These are phyloP conservation scores for Rhazya stricta DNA, from an alignment of 257 asterid species.

Conservation along the genomic window DNA sequence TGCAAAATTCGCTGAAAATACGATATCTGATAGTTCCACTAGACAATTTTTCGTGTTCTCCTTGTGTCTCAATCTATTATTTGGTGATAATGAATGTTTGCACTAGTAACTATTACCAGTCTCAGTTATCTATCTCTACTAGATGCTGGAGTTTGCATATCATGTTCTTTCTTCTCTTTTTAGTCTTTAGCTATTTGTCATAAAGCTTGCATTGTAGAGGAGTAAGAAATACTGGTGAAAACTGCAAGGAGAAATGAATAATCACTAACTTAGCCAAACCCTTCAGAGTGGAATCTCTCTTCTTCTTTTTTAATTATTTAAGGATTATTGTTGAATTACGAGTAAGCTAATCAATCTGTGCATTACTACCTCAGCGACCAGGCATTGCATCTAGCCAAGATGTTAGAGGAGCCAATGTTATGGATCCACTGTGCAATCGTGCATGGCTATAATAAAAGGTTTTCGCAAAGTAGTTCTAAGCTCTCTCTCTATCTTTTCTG, in stretches of 20 bases:
- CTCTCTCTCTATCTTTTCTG: neutral
- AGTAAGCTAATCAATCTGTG: no score
- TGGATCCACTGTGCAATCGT: neutral
- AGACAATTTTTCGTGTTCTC: no score
- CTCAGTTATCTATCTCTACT: neutral
- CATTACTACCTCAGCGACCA: no score
- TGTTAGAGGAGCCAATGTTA: neutral
- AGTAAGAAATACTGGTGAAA: no score
- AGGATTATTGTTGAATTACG: neutral
- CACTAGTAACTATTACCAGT: neutral
- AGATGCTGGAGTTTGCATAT: neutral
- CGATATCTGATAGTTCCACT: neutral
- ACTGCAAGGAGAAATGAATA: no score
- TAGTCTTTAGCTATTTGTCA: no score
- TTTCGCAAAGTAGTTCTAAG: neutral
- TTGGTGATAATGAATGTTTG: neutral
- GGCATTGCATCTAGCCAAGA: no score
- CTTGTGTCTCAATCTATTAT: no score
- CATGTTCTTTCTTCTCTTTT: no score
- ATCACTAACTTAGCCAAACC: no score
- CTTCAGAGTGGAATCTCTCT: neutral
- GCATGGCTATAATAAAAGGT: slow-evolving; percentile 7
- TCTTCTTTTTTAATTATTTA: no score
- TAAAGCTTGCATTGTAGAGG: no score
- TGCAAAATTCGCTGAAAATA: neutral